Percentiles rank a stretch among this genome's conserved stretches.
Conservation (phyloP, 495 filamentous ascomycete species). For the Neurospora intermedia region DNA sequence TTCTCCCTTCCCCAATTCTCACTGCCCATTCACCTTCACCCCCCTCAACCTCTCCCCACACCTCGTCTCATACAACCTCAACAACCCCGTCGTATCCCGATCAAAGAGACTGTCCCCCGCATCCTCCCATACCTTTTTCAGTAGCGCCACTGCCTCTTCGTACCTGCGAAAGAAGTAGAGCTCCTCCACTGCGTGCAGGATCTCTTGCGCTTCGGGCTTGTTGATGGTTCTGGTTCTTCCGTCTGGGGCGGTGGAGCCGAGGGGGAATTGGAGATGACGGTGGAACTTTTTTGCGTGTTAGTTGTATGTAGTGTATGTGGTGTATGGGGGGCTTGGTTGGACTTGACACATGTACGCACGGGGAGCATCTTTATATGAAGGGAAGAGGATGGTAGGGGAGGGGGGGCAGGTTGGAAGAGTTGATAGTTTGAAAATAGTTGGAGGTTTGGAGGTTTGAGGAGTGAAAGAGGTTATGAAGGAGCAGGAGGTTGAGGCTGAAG, state of each 20-base stretch:
- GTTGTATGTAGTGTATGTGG: neutral
- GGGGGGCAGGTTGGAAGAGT: too few species aligned
- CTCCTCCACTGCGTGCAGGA: slow-evolving; percentile 46
- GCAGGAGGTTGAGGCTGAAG: too few species aligned
- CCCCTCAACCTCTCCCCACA: slow-evolving; percentile 16
- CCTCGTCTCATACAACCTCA: slow-evolving; percentile 26
- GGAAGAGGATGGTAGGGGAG: too few species aligned
- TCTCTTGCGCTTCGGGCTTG: slow-evolving; percentile 34
- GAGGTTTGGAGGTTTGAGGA: too few species aligned
- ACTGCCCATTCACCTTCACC: neutral
- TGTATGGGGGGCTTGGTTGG: too few species aligned
- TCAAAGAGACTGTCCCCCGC: slow-evolving; percentile 22
- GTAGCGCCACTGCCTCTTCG: slow-evolving; percentile 29
- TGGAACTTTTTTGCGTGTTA: neutral
- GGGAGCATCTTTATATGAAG: too few species aligned
- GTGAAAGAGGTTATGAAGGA: too few species aligned
- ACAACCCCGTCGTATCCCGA: slow-evolving; percentile 20
- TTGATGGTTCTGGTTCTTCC: slow-evolving; percentile 3
- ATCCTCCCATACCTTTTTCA: slow-evolving; percentile 19
- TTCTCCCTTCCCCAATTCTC: neutral
- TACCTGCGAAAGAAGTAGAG: slow-evolving; percentile 43
- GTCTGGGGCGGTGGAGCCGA: neutral
- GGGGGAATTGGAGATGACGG: slow-evolving; percentile 19
- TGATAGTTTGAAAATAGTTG: too few species aligned
- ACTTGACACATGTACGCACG: too few species aligned